A percentile compares a stretch with the other conserved stretches of the same genome.
These are phyloP conservation scores for Musa troglodytarum DNA, from an alignment of 176 grass and related monocot genomes.

Conservation along the genomic window DNA sequence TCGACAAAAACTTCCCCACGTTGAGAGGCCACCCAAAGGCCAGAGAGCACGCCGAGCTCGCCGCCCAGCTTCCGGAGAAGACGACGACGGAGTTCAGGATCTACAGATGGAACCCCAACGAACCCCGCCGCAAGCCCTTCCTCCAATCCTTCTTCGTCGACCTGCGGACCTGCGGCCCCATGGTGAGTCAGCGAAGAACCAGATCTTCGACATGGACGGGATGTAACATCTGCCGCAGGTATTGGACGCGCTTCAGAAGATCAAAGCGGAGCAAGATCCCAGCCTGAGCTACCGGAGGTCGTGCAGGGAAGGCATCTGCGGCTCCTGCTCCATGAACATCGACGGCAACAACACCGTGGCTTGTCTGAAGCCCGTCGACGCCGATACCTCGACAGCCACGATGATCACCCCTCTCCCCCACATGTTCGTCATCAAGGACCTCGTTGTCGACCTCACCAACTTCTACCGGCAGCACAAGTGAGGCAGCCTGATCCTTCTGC, in stretches of 20 bases:
- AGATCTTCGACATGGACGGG: background rate
- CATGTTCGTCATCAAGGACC: slow-evolving; percentile 76
- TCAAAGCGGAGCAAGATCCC: slow-evolving; percentile 60
- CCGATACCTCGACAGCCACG: slow-evolving; percentile 25
- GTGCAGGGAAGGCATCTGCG: slow-evolving; percentile 69
- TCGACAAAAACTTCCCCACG: slow-evolving; percentile 36
- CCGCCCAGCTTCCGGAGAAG: slow-evolving; percentile 15
- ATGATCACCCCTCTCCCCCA: slow-evolving; percentile 70
- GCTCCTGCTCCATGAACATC: slow-evolving; percentile 72
- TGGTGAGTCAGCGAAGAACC: slow-evolving; percentile 18
- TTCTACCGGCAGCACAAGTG: slow-evolving; percentile 87
- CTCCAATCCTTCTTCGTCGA: slow-evolving; percentile 63
- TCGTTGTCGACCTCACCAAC: slow-evolving; percentile 57
- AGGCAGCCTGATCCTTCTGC: too few species aligned
- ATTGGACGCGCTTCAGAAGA: slow-evolving; percentile 64
- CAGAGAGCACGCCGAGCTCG: slow-evolving; percentile 32
- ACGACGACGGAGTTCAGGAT: slow-evolving; percentile 52
- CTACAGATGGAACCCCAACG: slow-evolving; percentile 69
- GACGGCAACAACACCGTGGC: slow-evolving; percentile 66
- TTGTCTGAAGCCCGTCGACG: slow-evolving; percentile 53
- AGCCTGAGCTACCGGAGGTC: slow-evolving; percentile 55
- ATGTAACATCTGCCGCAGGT: slow-evolving; percentile 19
- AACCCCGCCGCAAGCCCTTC: slow-evolving; percentile 30
- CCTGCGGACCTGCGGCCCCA: slow-evolving; percentile 46
- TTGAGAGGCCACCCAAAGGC: slow-evolving; percentile 38